Conservation (phyloP, 2,329 filamentous ascomycete species). For the Aspergillus awamori region DNA sequence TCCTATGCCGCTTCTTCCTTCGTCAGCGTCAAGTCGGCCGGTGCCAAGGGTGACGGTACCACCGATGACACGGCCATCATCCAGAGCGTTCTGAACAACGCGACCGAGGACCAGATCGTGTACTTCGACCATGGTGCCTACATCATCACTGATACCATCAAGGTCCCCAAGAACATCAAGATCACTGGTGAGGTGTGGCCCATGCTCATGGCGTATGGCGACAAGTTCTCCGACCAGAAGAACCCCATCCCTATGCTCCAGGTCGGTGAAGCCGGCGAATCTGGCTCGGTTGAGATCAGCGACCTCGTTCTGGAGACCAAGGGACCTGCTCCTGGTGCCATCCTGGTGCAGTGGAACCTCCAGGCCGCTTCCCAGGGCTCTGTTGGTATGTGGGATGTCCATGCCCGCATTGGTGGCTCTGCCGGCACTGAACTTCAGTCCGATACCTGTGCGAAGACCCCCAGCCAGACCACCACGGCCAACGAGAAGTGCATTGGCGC, state of each 20-base stretch:
- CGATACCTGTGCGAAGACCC: conserved; percentile 77
- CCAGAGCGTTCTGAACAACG: conserved; percentile 73
- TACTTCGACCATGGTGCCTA: conserved; percentile 69
- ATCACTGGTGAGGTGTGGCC: conserved; percentile 94
- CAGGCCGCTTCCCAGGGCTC: conserved; percentile 65
- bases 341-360: conserved; percentile 91
- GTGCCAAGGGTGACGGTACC: conserved; percentile 82
- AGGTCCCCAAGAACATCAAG: conserved; percentile 72
- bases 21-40: conserved; percentile 77
- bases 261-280: conserved; percentile 75
- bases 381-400: conserved; percentile 90
- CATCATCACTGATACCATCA: conserved; percentile 62
- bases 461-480: conserved; percentile 61
- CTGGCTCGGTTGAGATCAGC: conserved; percentile 80
- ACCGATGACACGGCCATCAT: conserved; percentile 87
- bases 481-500: conserved; percentile 72
- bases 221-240: conserved; percentile 70
- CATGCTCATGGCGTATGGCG: conserved; percentile 79
- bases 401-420: conserved; percentile 87
- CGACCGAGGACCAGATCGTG: conserved; percentile 61
- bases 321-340: conserved; percentile 81
- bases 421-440: conserved; percentile 82
- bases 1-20: conserved; percentile 68
- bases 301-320: conserved; percentile 84
- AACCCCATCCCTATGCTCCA: conserved; percentile 86